Percentiles rank a stretch among this genome's conserved stretches.
Evolutionary conservation across 2,329 filamentous ascomycete species (phyloP).

Genomic region (Arthrobotrys conoides): DNA sequence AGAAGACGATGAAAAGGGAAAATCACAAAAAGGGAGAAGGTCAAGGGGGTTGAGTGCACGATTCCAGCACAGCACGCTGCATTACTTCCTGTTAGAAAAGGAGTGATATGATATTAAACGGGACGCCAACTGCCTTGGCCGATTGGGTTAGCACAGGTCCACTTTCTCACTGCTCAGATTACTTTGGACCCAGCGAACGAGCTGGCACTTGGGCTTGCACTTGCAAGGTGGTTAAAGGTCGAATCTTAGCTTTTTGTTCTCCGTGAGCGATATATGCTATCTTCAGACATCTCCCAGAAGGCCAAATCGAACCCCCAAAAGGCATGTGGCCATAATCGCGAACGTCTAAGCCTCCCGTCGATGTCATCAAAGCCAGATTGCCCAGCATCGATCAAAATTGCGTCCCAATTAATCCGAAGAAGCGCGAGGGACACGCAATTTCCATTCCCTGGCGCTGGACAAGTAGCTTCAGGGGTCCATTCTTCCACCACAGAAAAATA

Average conservation of each 20-base stretch:
- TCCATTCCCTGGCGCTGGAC: constrained; percentile 18
- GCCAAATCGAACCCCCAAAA: not conserved
- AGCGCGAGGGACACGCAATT: constrained; percentile 37
- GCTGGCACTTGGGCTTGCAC: no score
- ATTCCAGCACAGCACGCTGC: constrained; percentile 33
- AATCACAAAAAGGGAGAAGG: constrained; percentile 28
- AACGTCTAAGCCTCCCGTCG: constrained; percentile 40
- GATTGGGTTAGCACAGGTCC: constrained; percentile 13
- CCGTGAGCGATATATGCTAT: constrained; percentile 30
- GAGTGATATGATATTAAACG: constrained; percentile 23
- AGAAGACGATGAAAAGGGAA: constrained; percentile 21
- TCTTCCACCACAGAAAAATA: constrained; percentile 39
- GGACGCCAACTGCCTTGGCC: constrained; percentile 19
- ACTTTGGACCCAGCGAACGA: not conserved
- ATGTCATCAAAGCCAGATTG: constrained; percentile 14
- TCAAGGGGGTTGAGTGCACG: constrained; percentile 1
- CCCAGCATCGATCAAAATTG: constrained; percentile 17
- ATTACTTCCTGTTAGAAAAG: constrained; percentile 25
- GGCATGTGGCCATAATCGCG: constrained; percentile 22
- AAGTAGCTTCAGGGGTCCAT: constrained; percentile 39
- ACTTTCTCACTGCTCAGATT: constrained; percentile 9
- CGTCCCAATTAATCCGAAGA: constrained; percentile 37
- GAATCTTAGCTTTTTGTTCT: constrained; percentile 3
- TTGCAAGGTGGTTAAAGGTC: not conserved
- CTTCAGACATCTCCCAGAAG: not conserved